Evolutionary conservation across 805 yeast species (phyloP).

Genomic region (Candida vartiovaarae): DNA sequence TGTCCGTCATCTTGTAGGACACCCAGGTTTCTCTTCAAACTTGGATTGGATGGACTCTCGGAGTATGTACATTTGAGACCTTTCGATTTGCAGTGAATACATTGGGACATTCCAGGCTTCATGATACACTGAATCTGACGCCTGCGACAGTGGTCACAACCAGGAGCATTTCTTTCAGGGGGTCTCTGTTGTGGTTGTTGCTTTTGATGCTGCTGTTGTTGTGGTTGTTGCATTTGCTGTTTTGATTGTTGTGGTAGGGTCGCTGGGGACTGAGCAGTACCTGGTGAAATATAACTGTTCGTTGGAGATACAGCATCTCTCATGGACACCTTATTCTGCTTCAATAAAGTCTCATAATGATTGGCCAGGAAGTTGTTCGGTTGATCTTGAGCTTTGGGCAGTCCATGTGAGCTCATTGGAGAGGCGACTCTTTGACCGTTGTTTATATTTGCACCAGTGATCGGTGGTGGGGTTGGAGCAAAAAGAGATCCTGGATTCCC

Average conservation of each 20-base stretch:
- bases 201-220: conserved; percentile 2
- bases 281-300: conserved; percentile 12
- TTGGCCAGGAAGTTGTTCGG: conserved; percentile 12
- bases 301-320: conserved; percentile 17
- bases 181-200: conserved; percentile 4
- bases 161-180: conserved; percentile 22
- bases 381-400: neutral
- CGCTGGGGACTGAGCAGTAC: conserved; percentile 7
- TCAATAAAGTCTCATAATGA: conserved; percentile 20
- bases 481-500: conserved; percentile 5
- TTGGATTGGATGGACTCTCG: conserved; percentile 39
- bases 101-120: conserved; percentile 52
- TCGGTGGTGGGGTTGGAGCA: neutral
- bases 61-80: conserved; percentile 69
- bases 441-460: neutral
- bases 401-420: neutral
- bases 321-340: conserved; percentile 21
- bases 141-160: conserved; percentile 83
- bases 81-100: conserved; percentile 72
- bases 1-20: conserved; percentile 10
- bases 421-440: neutral
- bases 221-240: neutral
- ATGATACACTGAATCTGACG: conserved; percentile 75
- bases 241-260: neutral
- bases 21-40: conserved; percentile 30